Evolutionary conservation across 495 filamentous ascomycete genomes (phyloP).

Genomic region (Penicillium dipodomyicola): DNA sequence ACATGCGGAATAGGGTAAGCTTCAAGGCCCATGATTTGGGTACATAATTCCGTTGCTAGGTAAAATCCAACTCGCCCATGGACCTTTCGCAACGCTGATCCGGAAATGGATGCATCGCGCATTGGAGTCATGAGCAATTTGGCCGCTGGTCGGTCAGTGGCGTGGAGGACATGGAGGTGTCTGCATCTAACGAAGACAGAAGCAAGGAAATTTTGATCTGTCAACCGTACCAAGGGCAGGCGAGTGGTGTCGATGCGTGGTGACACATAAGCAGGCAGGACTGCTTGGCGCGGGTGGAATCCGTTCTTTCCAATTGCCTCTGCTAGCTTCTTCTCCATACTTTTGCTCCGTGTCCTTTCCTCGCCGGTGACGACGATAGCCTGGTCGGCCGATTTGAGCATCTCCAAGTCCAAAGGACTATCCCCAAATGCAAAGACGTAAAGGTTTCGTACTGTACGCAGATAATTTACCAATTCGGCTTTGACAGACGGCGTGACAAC

Average conservation of each 20-base stretch:
- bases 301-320: slow-evolving; percentile 42
- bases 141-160: slow-evolving; percentile 43
- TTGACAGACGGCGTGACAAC: slow-evolving; percentile 57
- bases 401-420: slow-evolving; percentile 57
- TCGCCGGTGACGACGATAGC: slow-evolving; percentile 60
- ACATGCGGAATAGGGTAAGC: slow-evolving; percentile 52
- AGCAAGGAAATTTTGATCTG: slow-evolving; percentile 34
- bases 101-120: slow-evolving; percentile 48
- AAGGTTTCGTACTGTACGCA: slow-evolving; percentile 34
- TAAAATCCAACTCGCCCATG: slow-evolving; percentile 55
- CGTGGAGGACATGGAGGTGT: slow-evolving; percentile 37
- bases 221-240: slow-evolving; percentile 47
- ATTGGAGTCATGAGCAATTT: slow-evolving; percentile 59
- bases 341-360: slow-evolving; percentile 48
- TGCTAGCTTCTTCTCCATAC: slow-evolving; percentile 52
- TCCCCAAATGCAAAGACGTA: slow-evolving; percentile 64
- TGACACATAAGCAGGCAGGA: slow-evolving; percentile 41
- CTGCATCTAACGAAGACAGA: slow-evolving; percentile 27
- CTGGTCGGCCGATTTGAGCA: slow-evolving; percentile 54
- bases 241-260: slow-evolving; percentile 46
- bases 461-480: slow-evolving; percentile 41
- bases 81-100: slow-evolving; percentile 49
- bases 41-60: slow-evolving; percentile 50
- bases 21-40: slow-evolving; percentile 54
- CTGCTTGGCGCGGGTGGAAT: slow-evolving; percentile 46